phyloP scores from a whole-genome alignment of 2,329 filamentous ascomycete genomes.

The Alternaria triticina region DNA sequence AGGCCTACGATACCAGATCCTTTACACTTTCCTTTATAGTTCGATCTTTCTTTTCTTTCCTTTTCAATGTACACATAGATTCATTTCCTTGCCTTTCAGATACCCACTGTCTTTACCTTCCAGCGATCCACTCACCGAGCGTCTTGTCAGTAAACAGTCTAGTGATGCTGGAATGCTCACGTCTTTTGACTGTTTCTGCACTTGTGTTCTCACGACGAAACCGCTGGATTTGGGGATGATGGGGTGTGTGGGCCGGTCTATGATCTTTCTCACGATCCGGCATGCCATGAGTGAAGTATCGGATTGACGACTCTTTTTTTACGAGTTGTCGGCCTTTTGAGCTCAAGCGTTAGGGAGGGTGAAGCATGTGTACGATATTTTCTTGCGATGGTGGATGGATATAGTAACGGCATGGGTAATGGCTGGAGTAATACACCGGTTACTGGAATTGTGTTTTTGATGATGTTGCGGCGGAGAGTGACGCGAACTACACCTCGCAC shows the following conservation, averaged over 20 bases:
- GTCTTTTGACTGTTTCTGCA: slow-evolving; percentile 2
- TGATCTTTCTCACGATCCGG: slow-evolving; percentile 2
- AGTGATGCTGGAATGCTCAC: slow-evolving; percentile 35
- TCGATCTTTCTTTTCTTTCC: not conserved
- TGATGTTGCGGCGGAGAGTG: not conserved
- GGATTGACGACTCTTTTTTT: not conserved
- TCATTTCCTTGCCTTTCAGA: slow-evolving; percentile 2
- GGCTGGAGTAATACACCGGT: not conserved
- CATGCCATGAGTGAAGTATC: not conserved
- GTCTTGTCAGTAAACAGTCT: not conserved
- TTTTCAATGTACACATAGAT: slow-evolving; percentile 10
- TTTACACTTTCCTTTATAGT: not conserved
- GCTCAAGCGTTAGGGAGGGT: not conserved
- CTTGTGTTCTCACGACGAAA: slow-evolving; percentile 1
- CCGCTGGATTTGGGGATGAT: not conserved
- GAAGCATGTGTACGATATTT: not conserved
- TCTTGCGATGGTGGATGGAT: not conserved
- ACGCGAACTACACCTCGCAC: not conserved
- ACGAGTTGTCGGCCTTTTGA: not conserved
- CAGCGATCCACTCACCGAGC: slow-evolving; percentile 9
- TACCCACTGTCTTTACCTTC: slow-evolving; percentile 8
- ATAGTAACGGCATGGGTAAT: not conserved
- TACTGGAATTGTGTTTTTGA: not conserved
- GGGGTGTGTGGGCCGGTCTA: not conserved
- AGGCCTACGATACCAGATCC: not conserved